Conservation (phyloP, 345 rosid species). For the Bruguiera parviflora region DNA sequence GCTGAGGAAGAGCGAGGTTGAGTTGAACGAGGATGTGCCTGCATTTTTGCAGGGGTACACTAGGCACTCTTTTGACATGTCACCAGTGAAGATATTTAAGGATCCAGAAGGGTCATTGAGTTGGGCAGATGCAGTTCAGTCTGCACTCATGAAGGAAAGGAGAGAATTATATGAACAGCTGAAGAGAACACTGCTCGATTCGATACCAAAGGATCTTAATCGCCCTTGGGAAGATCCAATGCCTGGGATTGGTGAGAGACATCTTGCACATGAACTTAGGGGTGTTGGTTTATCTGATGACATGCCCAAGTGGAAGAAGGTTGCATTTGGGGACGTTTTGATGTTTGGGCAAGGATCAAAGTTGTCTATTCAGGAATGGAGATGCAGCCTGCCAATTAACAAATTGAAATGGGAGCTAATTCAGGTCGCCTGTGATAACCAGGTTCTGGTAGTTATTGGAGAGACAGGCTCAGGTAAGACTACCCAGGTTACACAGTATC, state of each 20-base stretch:
- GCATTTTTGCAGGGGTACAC: slow-evolving; percentile 80
- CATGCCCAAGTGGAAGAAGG: slow-evolving; percentile 97
- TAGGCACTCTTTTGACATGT: slow-evolving; percentile 65
- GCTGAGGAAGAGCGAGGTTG: slow-evolving; percentile 93
- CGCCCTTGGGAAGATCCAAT: slow-evolving; percentile 97
- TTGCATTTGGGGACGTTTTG: slow-evolving; percentile 70
- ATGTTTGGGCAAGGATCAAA: slow-evolving; percentile 81
- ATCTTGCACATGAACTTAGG: slow-evolving; percentile 88
- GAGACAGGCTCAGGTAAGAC: slow-evolving; percentile 91
- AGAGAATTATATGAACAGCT: slow-evolving; percentile 81
- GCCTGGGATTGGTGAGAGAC: slow-evolving; percentile 90
- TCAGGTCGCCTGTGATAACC: slow-evolving; percentile 84
- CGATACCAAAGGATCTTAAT: slow-evolving; percentile 94
- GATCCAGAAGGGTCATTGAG: slow-evolving; percentile 92
- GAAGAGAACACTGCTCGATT: slow-evolving; percentile 88
- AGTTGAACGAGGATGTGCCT: slow-evolving; percentile 86
- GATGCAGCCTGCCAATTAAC: slow-evolving; percentile 88
- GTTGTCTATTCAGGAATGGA: slow-evolving; percentile 86
- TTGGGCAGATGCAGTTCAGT: slow-evolving; percentile 91
- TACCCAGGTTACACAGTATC: slow-evolving; percentile 82
- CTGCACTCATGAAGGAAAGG: slow-evolving; percentile 82
- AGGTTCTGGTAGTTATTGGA: slow-evolving; percentile 76
- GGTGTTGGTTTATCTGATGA: slow-evolving; percentile 88
- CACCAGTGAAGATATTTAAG: slow-evolving; percentile 88
- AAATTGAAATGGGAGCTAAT: slow-evolving; percentile 78